Percentiles rank a stretch among this genome's conserved stretches.
Evolutionary conservation across 352 stramenopile genomes (phyloP).

Genomic region (Pythium aphanidermatum): DNA sequence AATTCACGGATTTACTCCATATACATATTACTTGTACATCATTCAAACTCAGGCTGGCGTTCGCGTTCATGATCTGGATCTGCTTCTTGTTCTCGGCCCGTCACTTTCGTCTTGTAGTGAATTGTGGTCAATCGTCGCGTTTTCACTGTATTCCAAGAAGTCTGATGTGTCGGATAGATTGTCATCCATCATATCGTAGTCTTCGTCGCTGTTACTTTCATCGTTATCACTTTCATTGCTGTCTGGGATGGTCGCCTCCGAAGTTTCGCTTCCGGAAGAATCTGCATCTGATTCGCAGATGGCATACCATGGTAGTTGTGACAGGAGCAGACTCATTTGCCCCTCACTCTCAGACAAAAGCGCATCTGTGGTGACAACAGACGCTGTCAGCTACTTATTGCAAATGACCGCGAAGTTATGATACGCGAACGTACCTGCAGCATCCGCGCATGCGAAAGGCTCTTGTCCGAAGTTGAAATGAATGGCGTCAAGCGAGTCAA

Average conservation of each 20-base stretch:
- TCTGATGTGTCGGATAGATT: slow-evolving; percentile 13
- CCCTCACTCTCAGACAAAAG: slow-evolving; percentile 42
- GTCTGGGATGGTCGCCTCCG: too few relatives aligned
- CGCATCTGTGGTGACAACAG: slow-evolving; percentile 26
- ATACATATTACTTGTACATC: too few relatives aligned
- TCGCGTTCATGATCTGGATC: too few relatives aligned
- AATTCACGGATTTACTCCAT: too few relatives aligned
- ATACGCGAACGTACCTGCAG: slow-evolving; percentile 27
- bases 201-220: slow-evolving; percentile 22
- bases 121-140: too few relatives aligned
- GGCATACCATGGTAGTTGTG: slow-evolving; percentile 42
- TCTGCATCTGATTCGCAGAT: slow-evolving; percentile 44
- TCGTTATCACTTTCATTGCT: slow-evolving; percentile 21
- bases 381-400: neutral
- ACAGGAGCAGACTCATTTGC: slow-evolving; percentile 14
- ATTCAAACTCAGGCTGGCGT: too few relatives aligned
- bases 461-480: slow-evolving; percentile 81
- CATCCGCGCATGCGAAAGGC: slow-evolving; percentile 44
- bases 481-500: slow-evolving; percentile 75
- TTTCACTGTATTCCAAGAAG: slow-evolving; percentile 1
- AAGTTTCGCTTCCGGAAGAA: neutral
- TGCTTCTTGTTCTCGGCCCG: too few relatives aligned
- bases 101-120: too few relatives aligned
- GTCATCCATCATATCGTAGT: slow-evolving; percentile 15
- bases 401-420: neutral